Percentiles rank a stretch among this genome's conserved stretches.
phyloP scores from a whole-genome alignment of 371 early-diverging fungal genomes.

The Dipsacomyces acuminosporus region DNA sequence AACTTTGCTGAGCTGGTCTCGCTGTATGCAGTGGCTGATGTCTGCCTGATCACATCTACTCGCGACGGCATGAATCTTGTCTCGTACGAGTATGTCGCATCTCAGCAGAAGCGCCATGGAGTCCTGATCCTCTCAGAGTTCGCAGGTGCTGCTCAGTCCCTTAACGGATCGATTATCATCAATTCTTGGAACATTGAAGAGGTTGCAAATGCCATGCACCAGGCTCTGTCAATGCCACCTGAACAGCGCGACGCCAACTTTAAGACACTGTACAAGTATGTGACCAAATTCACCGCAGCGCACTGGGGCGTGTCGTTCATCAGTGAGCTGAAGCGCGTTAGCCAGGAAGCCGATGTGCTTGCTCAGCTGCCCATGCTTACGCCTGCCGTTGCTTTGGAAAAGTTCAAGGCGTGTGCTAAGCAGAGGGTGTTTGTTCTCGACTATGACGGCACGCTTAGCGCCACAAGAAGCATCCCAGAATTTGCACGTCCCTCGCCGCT shows the following conservation, averaged over 20 bases:
- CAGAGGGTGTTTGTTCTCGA: slow-evolving; percentile 75
- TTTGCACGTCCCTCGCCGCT: slow-evolving; percentile 75
- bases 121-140: slow-evolving; percentile 97
- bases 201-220: slow-evolving; percentile 82
- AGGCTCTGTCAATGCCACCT: slow-evolving; percentile 89
- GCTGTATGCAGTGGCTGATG: slow-evolving; percentile 94
- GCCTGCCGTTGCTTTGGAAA: slow-evolving; percentile 25
- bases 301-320: slow-evolving; percentile 98
- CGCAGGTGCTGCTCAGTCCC: slow-evolving; percentile 98
- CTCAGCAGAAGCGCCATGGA: slow-evolving; percentile 89
- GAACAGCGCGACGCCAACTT: slow-evolving; percentile 78
- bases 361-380: slow-evolving; percentile 65
- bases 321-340: slow-evolving; percentile 72
- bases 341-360: slow-evolving; percentile 64
- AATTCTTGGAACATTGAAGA: slow-evolving; percentile 99
- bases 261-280: slow-evolving; percentile 87
- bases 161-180: slow-evolving; percentile 93
- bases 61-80: slow-evolving; percentile 99
- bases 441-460: slow-evolving; percentile 92
- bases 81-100: slow-evolving; percentile 97
- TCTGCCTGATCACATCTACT: slow-evolving; percentile 94
- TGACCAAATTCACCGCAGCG: slow-evolving; percentile 96
- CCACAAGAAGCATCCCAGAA: slow-evolving; percentile 79
- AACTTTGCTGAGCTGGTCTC: slow-evolving; percentile 93
- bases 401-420: slow-evolving; percentile 45